phyloP scores from a whole-genome alignment of 202 grass and related monocot species.

The Alloteropsis angusta region DNA sequence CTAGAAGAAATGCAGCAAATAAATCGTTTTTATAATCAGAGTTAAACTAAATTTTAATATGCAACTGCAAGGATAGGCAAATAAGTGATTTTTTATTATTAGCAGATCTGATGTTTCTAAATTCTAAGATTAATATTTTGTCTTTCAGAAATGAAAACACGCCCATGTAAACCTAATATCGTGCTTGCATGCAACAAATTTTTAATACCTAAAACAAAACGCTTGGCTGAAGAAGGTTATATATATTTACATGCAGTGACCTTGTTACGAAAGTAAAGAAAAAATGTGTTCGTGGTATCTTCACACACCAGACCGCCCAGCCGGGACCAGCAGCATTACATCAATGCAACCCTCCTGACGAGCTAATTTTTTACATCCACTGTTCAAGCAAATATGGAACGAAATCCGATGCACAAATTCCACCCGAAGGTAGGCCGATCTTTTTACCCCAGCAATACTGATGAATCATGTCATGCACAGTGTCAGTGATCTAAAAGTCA shows the following conservation, averaged over 20 bases:
- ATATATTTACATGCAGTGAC: neutral
- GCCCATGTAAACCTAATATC: neutral
- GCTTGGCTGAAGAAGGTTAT: neutral
- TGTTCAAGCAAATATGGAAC: neutral
- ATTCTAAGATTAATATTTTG: neutral
- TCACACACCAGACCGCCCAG: neutral
- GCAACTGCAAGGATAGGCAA: neutral
- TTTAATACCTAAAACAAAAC: neutral
- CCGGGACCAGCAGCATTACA: neutral
- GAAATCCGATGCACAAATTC: neutral
- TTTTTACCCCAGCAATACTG: neutral
- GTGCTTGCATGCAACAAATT: neutral
- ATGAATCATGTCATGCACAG: conserved; percentile 33
- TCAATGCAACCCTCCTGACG: neutral
- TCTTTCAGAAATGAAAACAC: neutral
- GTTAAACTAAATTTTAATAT: neutral
- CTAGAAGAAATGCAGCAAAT: neutral
- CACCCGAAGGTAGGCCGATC: neutral
- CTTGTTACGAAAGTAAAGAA: neutral
- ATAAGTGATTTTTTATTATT: too few species aligned
- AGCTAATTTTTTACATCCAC: neutral
- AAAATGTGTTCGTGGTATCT: neutral
- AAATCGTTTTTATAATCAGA: neutral
- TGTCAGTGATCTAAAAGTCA: neutral
- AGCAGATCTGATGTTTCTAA: neutral